phyloP scores from a whole-genome alignment of 225 moss, liverwort and hornwort genomes.

The Neckera pumila region DNA sequence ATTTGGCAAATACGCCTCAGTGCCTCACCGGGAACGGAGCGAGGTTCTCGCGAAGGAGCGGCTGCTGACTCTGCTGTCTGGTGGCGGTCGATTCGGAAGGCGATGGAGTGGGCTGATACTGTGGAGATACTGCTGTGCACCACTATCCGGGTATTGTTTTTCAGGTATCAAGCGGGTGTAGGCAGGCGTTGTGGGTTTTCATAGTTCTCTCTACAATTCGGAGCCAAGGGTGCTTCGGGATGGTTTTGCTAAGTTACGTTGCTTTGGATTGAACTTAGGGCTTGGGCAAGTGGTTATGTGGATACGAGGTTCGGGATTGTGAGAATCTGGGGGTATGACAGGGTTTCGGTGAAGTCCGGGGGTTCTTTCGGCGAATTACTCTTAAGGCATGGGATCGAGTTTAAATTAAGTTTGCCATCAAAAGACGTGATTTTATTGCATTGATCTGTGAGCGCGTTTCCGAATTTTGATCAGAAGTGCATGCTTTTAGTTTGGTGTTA shows the following conservation, averaged over 20 bases:
- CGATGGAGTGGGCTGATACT: neutral
- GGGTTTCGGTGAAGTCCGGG: neutral
- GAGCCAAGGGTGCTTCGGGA: neutral
- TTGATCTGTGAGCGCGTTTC: neutral
- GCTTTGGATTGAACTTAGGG: neutral
- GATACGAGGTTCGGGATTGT: neutral
- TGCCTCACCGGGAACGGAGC: neutral
- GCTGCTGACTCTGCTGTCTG: neutral
- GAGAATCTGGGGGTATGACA: neutral
- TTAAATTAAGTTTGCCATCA: neutral
- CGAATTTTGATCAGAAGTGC: neutral
- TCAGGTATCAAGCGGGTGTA: neutral
- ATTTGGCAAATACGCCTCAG: too few relatives aligned
- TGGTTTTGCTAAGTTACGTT: neutral
- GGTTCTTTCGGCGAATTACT: neutral
- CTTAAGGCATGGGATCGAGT: neutral
- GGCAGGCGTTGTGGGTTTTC: neutral
- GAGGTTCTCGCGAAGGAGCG: neutral
- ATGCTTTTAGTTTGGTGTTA: neutral
- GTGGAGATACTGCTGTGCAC: neutral
- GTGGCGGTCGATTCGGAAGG: neutral
- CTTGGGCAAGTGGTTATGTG: neutral
- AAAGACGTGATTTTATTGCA: neutral
- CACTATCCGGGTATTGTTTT: neutral
- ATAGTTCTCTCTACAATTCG: neutral